These are phyloP conservation scores for Kwoniella botswanensis DNA, from an alignment of 768 basidiomycete species.

Conservation along the genomic window DNA sequence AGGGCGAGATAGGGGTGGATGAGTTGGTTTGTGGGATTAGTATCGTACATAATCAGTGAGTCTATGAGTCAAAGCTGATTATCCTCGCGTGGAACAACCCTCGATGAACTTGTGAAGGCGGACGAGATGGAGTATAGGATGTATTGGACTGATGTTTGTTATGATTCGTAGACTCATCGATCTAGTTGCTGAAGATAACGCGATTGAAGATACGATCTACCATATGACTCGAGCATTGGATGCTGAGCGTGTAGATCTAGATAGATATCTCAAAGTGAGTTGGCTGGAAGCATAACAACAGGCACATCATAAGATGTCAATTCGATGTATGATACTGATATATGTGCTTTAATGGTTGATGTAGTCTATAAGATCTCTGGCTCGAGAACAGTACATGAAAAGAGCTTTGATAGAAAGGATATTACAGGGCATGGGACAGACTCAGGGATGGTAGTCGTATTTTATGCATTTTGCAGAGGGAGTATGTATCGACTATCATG, in stretches of 20 bases:
- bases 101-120: too few species aligned
- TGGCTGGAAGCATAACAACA: too few species aligned
- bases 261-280: constrained; percentile 87
- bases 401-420: constrained; percentile 94
- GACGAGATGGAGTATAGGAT: too few species aligned
- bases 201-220: constrained; percentile 97
- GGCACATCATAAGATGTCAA: too few species aligned
- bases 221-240: constrained; percentile 93
- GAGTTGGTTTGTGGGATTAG: constrained; percentile 94
- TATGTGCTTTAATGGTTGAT: constrained; percentile 60
- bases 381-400: constrained; percentile 97
- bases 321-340: constrained; percentile 8
- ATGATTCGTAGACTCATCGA: constrained; percentile 74
- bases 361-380: constrained; percentile 74
- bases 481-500: neutral
- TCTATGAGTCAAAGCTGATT: constrained; percentile 25
- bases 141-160: too few species aligned
- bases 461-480: constrained; percentile 1
- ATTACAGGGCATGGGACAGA: constrained; percentile 55
- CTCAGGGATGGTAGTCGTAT: constrained; percentile 42
- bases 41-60: constrained; percentile 96
- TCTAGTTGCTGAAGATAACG: constrained; percentile 98
- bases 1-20: constrained; percentile 91
- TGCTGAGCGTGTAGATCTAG: constrained; percentile 78
- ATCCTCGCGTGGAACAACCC: too few species aligned